Base-by-base conservation (phyloP, 257 asterid species). In the Anisodus tanguticus region DNA sequence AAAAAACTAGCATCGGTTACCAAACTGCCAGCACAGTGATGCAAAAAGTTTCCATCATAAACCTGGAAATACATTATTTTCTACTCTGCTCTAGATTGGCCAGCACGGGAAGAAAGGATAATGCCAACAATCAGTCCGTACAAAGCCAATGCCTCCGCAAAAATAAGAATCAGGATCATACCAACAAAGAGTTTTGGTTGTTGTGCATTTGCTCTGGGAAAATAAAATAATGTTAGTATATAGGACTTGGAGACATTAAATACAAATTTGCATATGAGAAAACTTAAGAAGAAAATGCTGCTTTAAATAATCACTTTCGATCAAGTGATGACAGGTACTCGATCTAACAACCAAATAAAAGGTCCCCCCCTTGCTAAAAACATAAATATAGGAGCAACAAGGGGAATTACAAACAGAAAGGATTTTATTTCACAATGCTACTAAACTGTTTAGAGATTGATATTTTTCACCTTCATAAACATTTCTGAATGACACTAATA, bases 41-140 rank as follows among this genome's bases (percentile, higher is more conserved):
- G 80, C 41, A 47, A 83, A n/a, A 60, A 5, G 60, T 47, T 74
- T 74, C 80, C 41, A 49, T 49, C 60, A 49, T 74, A 26, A 49
- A 19, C 19, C 41, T 74, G 60, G 13, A 74, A 47, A 49, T 13
- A 68, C n/a, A 74, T 3, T 22, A 11, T 5, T 22, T 47, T 74
- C 80, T 74, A 74, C 47, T 49, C 80, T 47, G 80, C 80, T 49
- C 80, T 74, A 49, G 80, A 74, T 49, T 74, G 80, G n/a, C 80
- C 80, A 49, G 80, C 80, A 74, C 60, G 80, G 60, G 80, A 74
- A 49, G 80, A 74, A 19, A 74, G 80, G 80, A 74, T 74, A 60
- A 74, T 74, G 19, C 80, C 80, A 2, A 74, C 60, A 74, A 74
- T 74, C 80, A 74, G 80, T 74, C 80, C 80, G 9, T 74, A 74